Base-by-base conservation (phyloP, 768 basidiomycete genomes). In the Serendipita indica region DNA sequence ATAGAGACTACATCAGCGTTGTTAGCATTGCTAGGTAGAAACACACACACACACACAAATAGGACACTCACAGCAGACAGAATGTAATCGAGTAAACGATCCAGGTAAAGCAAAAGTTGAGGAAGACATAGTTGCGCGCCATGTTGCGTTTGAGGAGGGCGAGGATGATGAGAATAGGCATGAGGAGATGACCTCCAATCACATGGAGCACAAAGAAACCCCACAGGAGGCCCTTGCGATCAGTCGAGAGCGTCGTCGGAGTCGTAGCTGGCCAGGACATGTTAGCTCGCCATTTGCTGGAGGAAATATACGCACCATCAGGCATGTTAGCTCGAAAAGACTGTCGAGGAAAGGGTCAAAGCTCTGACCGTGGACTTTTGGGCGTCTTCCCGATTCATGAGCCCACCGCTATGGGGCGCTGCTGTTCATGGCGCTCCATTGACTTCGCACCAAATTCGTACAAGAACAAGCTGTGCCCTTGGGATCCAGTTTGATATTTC, bases 31-130 rank as follows among this genome's bases (percentile, higher is more conserved):
- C n/a, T 27, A 25, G 25, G 35, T 37, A n/a, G 10, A 10, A 10
- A 10, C 35, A n/a, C 35, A 37, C 10, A n/a, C 35, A 10, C 35
- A n/a, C 4, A 27, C 16, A 28, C 10, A 54, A 10, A 25, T 18
- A 12, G n/a, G 30, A n/a, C 20, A 54, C 49, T 16, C 10, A 54
- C 49, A 54, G 32, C 20, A 54, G 22, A 27, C 22, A 27, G 22
- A 54, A 54, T 3, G 22, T 54, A 16, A 54, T 54, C 49, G 49
- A 54, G 22, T 54, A 54, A 16, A 54, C 3, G 20, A 54, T 4
- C 49, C 49, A 54, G 3, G 49, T 54, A 28, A 54, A 20, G 49
- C 20, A 54, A 33, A 54, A 54, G 30, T 54, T 54, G 49, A 27
- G 7, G n/a, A 33, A 54, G 49, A 54, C 49, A n/a, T 54, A 54